Percentiles rank a stretch among this genome's conserved stretches.
phyloP scores from a whole-genome alignment of 2,329 filamentous ascomycete species.

The Sphaerulina vaccinii region DNA sequence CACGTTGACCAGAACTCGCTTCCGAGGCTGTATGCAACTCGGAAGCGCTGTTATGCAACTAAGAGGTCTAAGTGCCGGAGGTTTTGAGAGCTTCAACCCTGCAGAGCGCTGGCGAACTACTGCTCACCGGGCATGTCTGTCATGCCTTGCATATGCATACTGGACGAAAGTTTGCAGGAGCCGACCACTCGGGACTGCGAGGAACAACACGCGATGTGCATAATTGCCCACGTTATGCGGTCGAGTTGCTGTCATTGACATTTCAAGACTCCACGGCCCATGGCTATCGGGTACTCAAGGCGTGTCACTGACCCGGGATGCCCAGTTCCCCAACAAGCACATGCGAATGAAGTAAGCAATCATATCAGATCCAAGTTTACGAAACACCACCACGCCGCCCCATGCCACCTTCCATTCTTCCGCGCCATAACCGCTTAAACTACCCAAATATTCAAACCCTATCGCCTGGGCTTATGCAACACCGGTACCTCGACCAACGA shows the following conservation, averaged over 20 bases:
- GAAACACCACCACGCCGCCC: neutral
- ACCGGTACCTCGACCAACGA: neutral
- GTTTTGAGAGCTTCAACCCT: neutral
- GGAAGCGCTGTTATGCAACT: neutral
- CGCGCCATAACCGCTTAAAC: neutral
- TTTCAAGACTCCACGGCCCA: neutral
- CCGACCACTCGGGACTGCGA: neutral
- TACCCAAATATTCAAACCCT: neutral
- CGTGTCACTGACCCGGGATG: neutral
- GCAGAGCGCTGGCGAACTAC: neutral
- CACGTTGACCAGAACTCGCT: neutral
- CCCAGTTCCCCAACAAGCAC: neutral
- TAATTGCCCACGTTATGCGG: neutral
- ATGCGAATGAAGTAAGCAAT: neutral
- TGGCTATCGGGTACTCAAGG: neutral
- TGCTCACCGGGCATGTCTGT: neutral
- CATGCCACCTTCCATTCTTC: neutral
- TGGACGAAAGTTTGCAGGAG: neutral
- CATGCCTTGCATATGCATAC: neutral
- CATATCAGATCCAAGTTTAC: neutral
- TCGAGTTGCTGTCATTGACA: no score
- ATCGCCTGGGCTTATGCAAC: neutral
- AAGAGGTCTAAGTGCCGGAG: neutral
- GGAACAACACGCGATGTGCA: neutral
- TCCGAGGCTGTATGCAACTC: neutral